These are phyloP conservation scores for Chalaropsis thielavioides DNA, from an alignment of 2,329 filamentous ascomycete genomes.

Conservation along the genomic window DNA sequence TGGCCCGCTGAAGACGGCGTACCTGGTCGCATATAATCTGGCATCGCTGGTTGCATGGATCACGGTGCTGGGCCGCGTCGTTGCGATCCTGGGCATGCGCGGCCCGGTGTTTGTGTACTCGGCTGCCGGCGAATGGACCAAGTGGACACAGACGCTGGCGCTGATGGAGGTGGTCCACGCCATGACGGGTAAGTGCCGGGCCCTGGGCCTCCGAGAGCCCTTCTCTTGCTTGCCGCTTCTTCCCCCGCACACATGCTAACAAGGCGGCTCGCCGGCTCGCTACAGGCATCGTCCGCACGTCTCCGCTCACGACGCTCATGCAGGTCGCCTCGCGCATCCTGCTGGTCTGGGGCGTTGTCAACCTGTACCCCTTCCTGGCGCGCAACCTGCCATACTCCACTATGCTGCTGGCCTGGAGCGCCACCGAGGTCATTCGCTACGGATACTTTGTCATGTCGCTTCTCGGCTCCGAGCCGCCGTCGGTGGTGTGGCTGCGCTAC, in stretches of 20 bases:
- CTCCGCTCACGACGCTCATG: constrained; percentile 71
- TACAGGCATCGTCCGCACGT: constrained; percentile 69
- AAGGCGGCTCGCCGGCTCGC: not conserved
- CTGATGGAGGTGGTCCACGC: constrained; percentile 74
- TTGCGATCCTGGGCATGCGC: constrained; percentile 37
- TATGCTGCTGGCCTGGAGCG: constrained; percentile 76
- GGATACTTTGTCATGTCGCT: constrained; percentile 73
- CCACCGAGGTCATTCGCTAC: constrained; percentile 90
- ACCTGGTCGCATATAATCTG: constrained; percentile 78
- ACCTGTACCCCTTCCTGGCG: constrained; percentile 55
- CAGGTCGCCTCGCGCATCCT: constrained; percentile 79
- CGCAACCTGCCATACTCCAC: constrained; percentile 49
- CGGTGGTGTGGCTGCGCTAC: constrained; percentile 70
- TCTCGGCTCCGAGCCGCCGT: constrained; percentile 43
- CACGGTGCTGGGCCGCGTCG: constrained; percentile 55
- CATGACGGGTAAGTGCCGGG: constrained; percentile 44
- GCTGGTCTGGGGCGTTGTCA: constrained; percentile 74
- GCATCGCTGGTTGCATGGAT: constrained; percentile 65
- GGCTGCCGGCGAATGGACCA: constrained; percentile 50
- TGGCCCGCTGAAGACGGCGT: constrained; percentile 39
- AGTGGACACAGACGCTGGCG: constrained; percentile 73
- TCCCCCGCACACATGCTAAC: not conserved
- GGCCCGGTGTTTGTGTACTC: constrained; percentile 46
- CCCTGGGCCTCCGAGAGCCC: not conserved
- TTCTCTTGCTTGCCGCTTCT: not conserved